These are phyloP conservation scores for Ogataea saltuana DNA, from an alignment of 805 yeast species.

Conservation along the genomic window DNA sequence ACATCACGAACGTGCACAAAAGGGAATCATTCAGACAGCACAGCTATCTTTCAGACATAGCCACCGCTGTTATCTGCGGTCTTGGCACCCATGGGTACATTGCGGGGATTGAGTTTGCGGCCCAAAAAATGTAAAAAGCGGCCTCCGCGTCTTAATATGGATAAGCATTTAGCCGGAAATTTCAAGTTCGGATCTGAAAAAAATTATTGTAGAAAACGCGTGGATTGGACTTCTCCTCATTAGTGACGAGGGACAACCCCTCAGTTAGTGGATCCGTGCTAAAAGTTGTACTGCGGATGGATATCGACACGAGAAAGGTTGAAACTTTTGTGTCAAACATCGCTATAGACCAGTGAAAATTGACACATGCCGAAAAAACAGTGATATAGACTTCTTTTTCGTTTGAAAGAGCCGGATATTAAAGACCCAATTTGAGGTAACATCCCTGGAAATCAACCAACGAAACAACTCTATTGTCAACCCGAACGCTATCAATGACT, in stretches of 20 bases:
- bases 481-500: neutral
- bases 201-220: neutral
- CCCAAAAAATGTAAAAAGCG: neutral
- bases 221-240: no score
- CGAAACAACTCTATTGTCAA: neutral
- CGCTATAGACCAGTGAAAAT: no score
- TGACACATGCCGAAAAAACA: no score
- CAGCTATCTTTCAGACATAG: slow-evolving; percentile 8
- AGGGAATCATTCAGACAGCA: slow-evolving; percentile 8
- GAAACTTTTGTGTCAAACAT: no score
- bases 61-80: slow-evolving; percentile 4
- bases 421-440: no score
- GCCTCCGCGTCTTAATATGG: neutral
- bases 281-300: no score
- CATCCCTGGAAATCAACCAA: no score
- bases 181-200: neutral
- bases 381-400: neutral
- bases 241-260: no score
- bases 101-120: slow-evolving; percentile 7
- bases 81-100: slow-evolving; percentile 4
- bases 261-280: no score
- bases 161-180: slow-evolving; percentile 1
- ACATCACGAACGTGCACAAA: slow-evolving; percentile 7
- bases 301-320: no score
- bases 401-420: no score